Conservation (phyloP, 805 yeast species). For the Pichia ethanolica region DNA sequence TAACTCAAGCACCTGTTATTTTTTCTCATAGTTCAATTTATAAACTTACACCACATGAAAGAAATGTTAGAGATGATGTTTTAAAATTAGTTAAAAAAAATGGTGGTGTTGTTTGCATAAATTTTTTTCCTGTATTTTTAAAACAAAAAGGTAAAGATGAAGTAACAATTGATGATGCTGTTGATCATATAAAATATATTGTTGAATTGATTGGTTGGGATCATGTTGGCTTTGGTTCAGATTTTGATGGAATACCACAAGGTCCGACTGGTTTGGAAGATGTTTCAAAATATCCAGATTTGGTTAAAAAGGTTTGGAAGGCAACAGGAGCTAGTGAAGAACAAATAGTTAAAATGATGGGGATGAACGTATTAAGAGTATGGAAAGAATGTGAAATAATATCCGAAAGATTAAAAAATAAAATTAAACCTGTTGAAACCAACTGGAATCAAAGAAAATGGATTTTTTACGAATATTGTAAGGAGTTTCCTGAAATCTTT, state of each 20-base stretch:
- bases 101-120: conserved; percentile 44
- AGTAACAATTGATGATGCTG: conserved; percentile 42
- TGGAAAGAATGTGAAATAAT: conserved; percentile 37
- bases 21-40: conserved; percentile 46
- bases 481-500: conserved; percentile 32
- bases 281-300: conserved; percentile 47
- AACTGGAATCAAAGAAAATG: conserved; percentile 38
- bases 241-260: conserved; percentile 44
- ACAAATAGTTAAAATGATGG: conserved; percentile 38
- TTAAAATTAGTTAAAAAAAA: conserved; percentile 32
- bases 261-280: conserved; percentile 45
- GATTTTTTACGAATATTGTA: conserved; percentile 29
- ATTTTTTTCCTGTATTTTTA: conserved; percentile 39
- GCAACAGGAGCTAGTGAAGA: conserved; percentile 35
- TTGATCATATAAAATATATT: conserved; percentile 37
- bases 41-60: conserved; percentile 31
- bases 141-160: conserved; percentile 25
- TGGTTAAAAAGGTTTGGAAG: conserved; percentile 29
- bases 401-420: conserved; percentile 19
- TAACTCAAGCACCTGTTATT: conserved; percentile 40
- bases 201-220: conserved; percentile 44
- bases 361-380: conserved; percentile 38
- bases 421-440: conserved; percentile 24
- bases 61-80: conserved; percentile 46
- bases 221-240: conserved; percentile 47